Evolutionary conservation across 2,329 filamentous ascomycete species (phyloP), one percentile per base, ranked within the genome.

Genomic region (Phaeophleospora eucalypticola): DNA sequence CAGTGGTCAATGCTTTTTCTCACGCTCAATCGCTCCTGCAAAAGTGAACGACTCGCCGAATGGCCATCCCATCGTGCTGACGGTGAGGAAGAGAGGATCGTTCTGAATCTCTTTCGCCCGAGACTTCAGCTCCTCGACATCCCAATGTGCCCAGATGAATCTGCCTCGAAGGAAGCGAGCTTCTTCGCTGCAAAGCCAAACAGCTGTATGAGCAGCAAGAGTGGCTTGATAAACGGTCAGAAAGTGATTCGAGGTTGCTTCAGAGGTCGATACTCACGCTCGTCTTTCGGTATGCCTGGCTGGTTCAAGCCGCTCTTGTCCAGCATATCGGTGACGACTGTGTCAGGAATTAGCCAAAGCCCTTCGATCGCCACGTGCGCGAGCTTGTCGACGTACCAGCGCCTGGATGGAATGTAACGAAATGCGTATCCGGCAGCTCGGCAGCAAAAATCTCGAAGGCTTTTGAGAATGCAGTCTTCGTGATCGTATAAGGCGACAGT

Each of bases 171-270:
- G 48, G 44, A 71, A 71, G 0, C 57, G 53, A 2, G 66, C 67
- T 52, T 73, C 68, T 3, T 61, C 49, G 15, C 59, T 63, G 1
- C 64, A 59, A 4, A 68, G 54, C 69, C 69, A 73, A 2, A 72
- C 58, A n/a, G 21, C 29, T n/a, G 38, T 27, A 41, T n/a, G 19
- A 40, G 19, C n/a, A 10, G n/a, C 38, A 20, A 3, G 38, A 17
- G 8, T 29, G 21, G 16, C 24, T 24, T 8, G 21, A 20, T 32
- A 41, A 16, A 40, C 9, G 17, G 19, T n/a, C n/a, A n/a, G n/a
- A n/a, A n/a, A n/a, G n/a, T n/a, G n/a, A 14, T 32, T 32, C 33
- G n/a, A n/a, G n/a, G n/a, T n/a, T n/a, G n/a, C n/a, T n/a, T n/a
- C n/a, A n/a, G n/a, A n/a, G n/a, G n/a, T n/a, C n/a, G n/a, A n/a